These are phyloP conservation scores for Apocynum venetum DNA, from an alignment of 257 asterid species.

Conservation along the genomic window DNA sequence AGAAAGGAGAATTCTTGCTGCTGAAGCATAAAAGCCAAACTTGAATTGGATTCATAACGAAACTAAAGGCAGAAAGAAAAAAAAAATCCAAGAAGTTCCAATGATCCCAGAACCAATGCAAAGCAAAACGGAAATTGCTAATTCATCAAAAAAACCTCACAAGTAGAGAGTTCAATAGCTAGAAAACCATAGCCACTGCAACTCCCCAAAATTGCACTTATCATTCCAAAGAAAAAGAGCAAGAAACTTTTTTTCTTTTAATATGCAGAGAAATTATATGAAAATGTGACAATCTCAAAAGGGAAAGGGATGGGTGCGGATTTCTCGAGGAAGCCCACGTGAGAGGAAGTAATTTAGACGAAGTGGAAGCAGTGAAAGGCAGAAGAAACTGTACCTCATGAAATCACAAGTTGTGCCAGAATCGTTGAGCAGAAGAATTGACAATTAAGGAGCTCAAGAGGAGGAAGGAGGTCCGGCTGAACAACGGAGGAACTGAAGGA, in stretches of 20 bases:
- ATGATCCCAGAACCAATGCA: not conserved
- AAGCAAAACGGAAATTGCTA: not conserved
- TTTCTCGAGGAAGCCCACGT: not conserved
- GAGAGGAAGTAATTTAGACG: not conserved
- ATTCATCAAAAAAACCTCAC: not conserved
- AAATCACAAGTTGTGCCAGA: not conserved
- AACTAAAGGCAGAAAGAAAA: not conserved
- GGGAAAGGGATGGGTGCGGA: not conserved
- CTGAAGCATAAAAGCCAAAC: not conserved
- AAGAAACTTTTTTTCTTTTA: not conserved
- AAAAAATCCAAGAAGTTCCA: not conserved
- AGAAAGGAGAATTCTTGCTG: not conserved
- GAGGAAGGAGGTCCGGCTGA: not conserved
- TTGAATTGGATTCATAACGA: not conserved
- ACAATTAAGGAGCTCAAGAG: not conserved
- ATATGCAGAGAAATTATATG: not conserved
- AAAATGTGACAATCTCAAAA: not conserved
- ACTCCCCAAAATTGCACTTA: not conserved
- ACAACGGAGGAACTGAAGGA: not conserved
- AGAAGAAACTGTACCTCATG: not conserved
- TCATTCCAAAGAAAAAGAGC: not conserved
- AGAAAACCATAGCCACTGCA: not conserved
- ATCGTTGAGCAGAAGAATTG: too few relatives aligned
- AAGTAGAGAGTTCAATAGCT: not conserved
- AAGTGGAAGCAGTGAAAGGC: not conserved